Evolutionary conservation across 192 early-diverging fungal genomes (phyloP).

Genomic region (Umbelopsis vinacea): DNA sequence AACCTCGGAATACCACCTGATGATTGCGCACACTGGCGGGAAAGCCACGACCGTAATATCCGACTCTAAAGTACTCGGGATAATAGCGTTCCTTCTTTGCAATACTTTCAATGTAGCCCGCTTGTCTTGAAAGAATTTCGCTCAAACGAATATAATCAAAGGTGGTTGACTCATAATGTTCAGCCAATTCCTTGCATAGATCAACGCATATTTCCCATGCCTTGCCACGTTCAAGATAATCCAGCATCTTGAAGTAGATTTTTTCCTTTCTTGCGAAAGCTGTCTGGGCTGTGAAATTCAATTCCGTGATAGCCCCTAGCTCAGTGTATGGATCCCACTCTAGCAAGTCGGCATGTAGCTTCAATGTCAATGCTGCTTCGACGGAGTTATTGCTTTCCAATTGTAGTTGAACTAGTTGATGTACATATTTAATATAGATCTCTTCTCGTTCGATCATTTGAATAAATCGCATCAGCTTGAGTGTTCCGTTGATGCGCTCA

Average conservation of each 20-base stretch:
- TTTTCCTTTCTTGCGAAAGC: conserved; percentile 68
- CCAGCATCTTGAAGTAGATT: conserved; percentile 61
- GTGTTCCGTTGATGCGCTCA: conserved; percentile 61
- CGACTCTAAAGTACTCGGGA: conserved; percentile 73
- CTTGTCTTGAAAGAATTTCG: conserved; percentile 59
- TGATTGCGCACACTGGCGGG: conserved; percentile 55
- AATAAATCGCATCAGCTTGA: conserved; percentile 71
- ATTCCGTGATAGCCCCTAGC: conserved; percentile 53
- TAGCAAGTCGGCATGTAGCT: conserved; percentile 69
- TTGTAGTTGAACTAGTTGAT: conserved; percentile 64
- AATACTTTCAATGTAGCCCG: conserved; percentile 54
- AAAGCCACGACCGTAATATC: conserved; percentile 70
- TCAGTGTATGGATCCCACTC: conserved; percentile 60
- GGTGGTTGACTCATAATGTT: conserved; percentile 58
- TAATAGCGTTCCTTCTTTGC: conserved; percentile 56
- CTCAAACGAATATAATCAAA: conserved; percentile 60
- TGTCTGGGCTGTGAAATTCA: conserved; percentile 54
- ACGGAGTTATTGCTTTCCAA: conserved; percentile 54
- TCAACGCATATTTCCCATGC: conserved; percentile 78
- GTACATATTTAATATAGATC: conserved; percentile 72
- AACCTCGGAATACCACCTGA: conserved; percentile 72
- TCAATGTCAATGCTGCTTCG: conserved; percentile 71
- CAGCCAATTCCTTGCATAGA: conserved; percentile 63
- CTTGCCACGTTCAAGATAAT: conserved; percentile 63
- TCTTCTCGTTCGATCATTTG: conserved; percentile 59